phyloP scores from a whole-genome alignment of 306 rosid species.

The Glycine soja region DNA sequence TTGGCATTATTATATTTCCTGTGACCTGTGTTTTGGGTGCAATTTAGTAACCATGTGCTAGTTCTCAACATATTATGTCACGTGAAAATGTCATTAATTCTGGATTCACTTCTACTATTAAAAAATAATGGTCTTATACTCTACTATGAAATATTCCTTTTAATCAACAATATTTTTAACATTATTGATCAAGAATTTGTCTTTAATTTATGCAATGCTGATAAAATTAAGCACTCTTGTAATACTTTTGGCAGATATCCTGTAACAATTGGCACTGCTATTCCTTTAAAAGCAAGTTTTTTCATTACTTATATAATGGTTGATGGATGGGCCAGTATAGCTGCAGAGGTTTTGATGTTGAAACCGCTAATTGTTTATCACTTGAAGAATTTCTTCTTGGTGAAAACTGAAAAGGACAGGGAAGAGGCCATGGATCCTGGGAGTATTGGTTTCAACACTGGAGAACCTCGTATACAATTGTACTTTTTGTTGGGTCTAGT shows the following conservation, averaged over 20 bases:
- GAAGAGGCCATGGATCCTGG: conserved; percentile 94
- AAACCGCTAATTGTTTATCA: conserved; percentile 75
- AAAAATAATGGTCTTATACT: background rate
- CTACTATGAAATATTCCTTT: background rate
- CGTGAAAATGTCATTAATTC: background rate
- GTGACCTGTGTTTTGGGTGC: background rate
- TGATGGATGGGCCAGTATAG: conserved; percentile 95
- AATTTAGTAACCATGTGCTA: background rate
- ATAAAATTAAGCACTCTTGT: conserved; percentile 8
- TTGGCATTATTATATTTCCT: conserved; percentile 22
- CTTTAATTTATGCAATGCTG: background rate
- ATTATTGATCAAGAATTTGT: conserved; percentile 9
- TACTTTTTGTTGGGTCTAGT: conserved; percentile 84
- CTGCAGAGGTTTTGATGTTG: conserved; percentile 87
- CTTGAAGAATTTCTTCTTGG: conserved; percentile 86
- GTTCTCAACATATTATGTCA: background rate
- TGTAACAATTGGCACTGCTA: conserved; percentile 71
- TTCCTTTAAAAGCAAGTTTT: conserved; percentile 90
- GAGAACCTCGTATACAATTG: conserved; percentile 88
- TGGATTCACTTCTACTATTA: conserved; percentile 4
- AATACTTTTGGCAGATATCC: conserved; percentile 69
- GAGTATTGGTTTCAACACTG: conserved; percentile 81
- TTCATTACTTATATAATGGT: conserved; percentile 92
- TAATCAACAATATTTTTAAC: background rate
- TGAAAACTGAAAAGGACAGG: conserved; percentile 89